Base-by-base conservation (phyloP, 139 green algal species). In the Deuterostichococcus epilithicus region DNA sequence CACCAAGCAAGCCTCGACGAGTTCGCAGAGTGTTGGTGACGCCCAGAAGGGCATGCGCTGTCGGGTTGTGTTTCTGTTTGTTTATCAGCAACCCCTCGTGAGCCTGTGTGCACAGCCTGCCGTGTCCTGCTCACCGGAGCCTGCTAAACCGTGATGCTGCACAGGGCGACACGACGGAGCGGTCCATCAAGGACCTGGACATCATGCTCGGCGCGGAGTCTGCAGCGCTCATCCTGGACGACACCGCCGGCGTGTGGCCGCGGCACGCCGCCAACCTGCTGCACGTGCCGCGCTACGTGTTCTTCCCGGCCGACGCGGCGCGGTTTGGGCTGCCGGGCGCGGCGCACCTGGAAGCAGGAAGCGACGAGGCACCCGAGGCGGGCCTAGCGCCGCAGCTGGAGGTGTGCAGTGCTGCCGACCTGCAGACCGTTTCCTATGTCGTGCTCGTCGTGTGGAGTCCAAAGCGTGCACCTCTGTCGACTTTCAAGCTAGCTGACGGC, bases 231-330 rank as follows among this genome's bases (percentile, higher is more conserved):
- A 96, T 98, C 30, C 67, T 98, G 70, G 95, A 98, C 77, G 95
- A 98, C 90, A 98, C 94, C 8, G 87, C 90, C 70, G 80, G 36
- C 23, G 94, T 98, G 75, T 98, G 94, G 94, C 89, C 94, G 10
- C 66, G 83, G 13, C 91, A 97, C 80, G 69, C 69, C 0, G 77
- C 70, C 47, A 98, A 98, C 87, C 82, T 98, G 30, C 82, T 98
- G 28, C 76, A 90, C 76, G 80, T 89, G 22, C 88, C 95, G 74
- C 84, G 93, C 4, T 98, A 98, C 86, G 86, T 97, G 70, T 98
- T 90, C 84, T 98, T 98, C 80, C 93, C 90, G 3, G 81, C 82
- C 28, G 86, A 77, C 63, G 82, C 81, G 1, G 37, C n/a, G 5
- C 72, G 81, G 68, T 92, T 89, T 79, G 76, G 70, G 69, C 65